Base-by-base conservation (phyloP, 2,329 filamentous ascomycete genomes). In the Onygena corvina region DNA sequence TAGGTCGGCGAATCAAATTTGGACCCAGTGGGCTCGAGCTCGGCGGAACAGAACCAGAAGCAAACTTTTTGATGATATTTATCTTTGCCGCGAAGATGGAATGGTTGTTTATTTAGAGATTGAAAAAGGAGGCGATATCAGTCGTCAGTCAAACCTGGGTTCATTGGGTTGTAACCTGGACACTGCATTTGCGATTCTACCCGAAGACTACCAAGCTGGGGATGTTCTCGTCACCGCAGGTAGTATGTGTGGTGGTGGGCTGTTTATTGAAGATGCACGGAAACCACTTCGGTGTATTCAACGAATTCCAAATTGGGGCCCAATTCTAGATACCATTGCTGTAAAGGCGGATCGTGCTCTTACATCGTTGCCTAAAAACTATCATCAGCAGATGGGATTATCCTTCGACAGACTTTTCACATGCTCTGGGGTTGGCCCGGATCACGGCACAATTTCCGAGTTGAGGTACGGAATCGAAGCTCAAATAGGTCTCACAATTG, bases 21-120 rank as follows among this genome's bases (percentile, higher is more conserved):
- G 88, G 85, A 84, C 83, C 2, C 79, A 84, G 20, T 98, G 90
- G 89, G 80, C 86, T 23, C 78, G 86, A 52, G 84, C 88, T 1
- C 76, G 79, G 52, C 80, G 90, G 5, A 75, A 80, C 20, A 75
- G 75, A 52, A 67, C 71, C 9, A 83, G 82, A 56, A 76, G 76
- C 47, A 69, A 76, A 48, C 74, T 71, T 14, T 79, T 81, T 30
- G 92, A 96, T 60, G 80, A 83, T 52, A 80, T 96, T 45, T 94
- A 92, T 60, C 70, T 98, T 12, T 85, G 84, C 8, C 80, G 89
- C 49, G 90, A 96, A 66, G 90, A 96, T 61, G 92, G 92, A 2
- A 71, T 81, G 45, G 75, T 95, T 7, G 76, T 81, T 48, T 85
- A 83, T 55, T 66, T 90, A 3, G 81, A 87, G 56, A 79, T 86